Base-by-base conservation (phyloP, 75 land plant genomes). In the Picea glauca region DNA sequence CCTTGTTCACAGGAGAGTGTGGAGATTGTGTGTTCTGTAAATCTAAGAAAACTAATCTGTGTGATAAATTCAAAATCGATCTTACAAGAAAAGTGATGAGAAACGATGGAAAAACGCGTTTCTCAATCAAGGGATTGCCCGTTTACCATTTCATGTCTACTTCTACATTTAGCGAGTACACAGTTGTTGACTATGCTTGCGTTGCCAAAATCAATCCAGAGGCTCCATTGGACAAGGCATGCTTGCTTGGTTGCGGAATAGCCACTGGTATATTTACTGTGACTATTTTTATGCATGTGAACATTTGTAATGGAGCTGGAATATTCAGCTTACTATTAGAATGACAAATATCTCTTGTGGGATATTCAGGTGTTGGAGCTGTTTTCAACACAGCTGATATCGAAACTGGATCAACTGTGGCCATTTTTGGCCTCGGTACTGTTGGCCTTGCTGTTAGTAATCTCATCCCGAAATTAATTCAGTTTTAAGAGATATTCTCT, bases 111-210 rank as follows among this genome's bases (percentile, higher is more conserved):
- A 83, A 81, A 26, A 72, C 75, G 1, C 77, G 94, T 40, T 88
- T 92, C 59, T 81, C 82, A 0, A 68, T 84, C 0, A 80, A 79
- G n/a, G 62, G 77, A 20, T 31, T 85, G 38, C 87, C 91, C 4
- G 79, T 92, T 30, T 85, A 79, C 77, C 94, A 92, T 76, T 92
- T 92, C 76, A 89, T 92, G 58, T 76, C 80, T 75, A 92, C 90
- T 11, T 95, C 98, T 8, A 95, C 96, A n/a, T 95, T 95, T 79
- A 84, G 85, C 63, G 92, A 95, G 83, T 95, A 89, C 83, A 96
- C 98, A 11, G 98, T 96, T 0, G 60, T 94, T 26, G 93, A 96
- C 73, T 77, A 84, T 5, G 98, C 84, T 31, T 90, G 90, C 62
- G 90, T 87, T 31, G 91, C 84, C 32, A 94, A 92, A 83, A 83